Evolutionary conservation across 306 rosid species (phyloP).

Genomic region (Medicago ruthenica): DNA sequence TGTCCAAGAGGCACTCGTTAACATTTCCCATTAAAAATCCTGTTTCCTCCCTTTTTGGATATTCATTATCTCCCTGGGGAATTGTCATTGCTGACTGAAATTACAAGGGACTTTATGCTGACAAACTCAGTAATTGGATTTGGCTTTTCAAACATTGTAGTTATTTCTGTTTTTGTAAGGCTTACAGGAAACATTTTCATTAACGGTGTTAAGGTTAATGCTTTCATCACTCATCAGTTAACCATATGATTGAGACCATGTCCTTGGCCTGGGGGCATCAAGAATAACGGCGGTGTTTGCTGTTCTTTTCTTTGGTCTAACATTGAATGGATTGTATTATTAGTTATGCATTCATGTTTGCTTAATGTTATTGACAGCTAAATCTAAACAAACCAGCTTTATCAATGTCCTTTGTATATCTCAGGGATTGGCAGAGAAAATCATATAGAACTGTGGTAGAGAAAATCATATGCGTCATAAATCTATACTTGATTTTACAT

Average conservation of each 20-base stretch:
- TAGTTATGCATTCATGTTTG: neutral
- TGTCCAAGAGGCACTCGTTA: too few species aligned
- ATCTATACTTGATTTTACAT: neutral
- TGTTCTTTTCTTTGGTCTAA: neutral
- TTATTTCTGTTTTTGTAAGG: too few species aligned
- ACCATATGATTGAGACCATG: neutral
- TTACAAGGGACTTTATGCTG: neutral
- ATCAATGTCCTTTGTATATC: neutral
- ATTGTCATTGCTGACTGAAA: neutral
- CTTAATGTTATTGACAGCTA: neutral
- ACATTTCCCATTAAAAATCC: too few species aligned
- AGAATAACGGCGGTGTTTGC: neutral
- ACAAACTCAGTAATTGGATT: neutral
- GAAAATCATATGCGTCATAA: too few species aligned
- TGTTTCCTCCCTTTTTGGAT: constrained; percentile 7
- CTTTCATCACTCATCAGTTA: neutral
- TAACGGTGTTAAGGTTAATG: neutral
- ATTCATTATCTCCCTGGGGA: neutral
- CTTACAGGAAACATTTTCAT: too few species aligned
- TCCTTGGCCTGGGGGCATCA: neutral
- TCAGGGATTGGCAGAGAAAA: neutral
- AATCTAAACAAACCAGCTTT: neutral
- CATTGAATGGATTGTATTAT: neutral
- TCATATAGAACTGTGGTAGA: neutral
- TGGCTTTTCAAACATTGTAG: neutral